phyloP scores from a whole-genome alignment of 768 basidiomycete species.

The Phylloporus arenicola region DNA sequence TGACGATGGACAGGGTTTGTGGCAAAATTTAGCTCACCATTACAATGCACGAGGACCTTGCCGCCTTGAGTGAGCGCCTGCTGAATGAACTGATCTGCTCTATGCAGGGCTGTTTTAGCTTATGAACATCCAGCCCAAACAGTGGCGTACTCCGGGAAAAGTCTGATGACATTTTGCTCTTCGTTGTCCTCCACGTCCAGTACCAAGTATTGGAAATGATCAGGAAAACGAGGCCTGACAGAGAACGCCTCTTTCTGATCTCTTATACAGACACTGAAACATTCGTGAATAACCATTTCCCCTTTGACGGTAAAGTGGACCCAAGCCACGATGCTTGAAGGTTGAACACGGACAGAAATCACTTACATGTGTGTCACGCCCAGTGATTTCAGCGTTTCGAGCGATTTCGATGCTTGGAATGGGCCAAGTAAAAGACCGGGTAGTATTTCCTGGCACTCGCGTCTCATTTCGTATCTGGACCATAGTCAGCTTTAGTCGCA shows the following conservation, averaged over 20 bases:
- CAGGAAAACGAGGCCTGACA: constrained; percentile 79
- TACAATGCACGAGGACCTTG: constrained; percentile 84
- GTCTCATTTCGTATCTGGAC: constrained; percentile 84
- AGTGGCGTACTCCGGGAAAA: constrained; percentile 72
- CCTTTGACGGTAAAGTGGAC: neutral
- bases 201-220: constrained; percentile 69
- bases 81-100: constrained; percentile 75
- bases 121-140: neutral
- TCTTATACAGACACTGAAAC: constrained; percentile 73
- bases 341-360: neutral
- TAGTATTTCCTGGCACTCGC: constrained; percentile 91
- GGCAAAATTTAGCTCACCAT: constrained; percentile 45
- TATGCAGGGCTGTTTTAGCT: constrained; percentile 24
- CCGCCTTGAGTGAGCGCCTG: constrained; percentile 53
- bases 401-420: constrained; percentile 81
- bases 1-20: neutral
- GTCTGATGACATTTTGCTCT: constrained; percentile 88
- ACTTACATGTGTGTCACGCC: constrained; percentile 78
- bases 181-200: constrained; percentile 89
- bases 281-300: neutral
- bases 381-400: constrained; percentile 59
- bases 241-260: constrained; percentile 89
- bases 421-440: constrained; percentile 81
- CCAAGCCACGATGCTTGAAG: neutral
- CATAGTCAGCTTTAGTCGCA: constrained; percentile 9